These are phyloP conservation scores for Papiliotrema laurentii DNA, from an alignment of 1,284 basidiomycete genomes.

Conservation along the genomic window DNA sequence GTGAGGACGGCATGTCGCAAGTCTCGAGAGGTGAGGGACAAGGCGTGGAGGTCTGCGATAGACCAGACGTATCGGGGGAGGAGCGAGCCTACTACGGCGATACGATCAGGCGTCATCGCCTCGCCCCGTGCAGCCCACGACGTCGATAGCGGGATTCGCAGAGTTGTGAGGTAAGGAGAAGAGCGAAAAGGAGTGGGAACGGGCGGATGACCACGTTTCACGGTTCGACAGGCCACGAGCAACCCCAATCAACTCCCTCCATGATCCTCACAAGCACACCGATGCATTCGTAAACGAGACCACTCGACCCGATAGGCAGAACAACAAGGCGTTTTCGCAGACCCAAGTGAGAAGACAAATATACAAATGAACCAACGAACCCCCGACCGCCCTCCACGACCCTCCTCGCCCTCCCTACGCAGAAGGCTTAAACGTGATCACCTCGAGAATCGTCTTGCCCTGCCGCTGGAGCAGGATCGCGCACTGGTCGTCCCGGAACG, in stretches of 20 bases:
- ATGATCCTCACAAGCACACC: too few species aligned
- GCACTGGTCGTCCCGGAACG: conserved; percentile 69
- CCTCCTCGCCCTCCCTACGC: conserved; percentile 25
- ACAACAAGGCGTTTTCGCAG: too few species aligned
- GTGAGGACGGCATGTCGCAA: neutral
- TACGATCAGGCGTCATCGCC: neutral
- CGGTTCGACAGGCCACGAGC: too few species aligned
- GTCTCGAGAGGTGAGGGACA: neutral
- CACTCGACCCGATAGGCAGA: too few species aligned
- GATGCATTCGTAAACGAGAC: too few species aligned
- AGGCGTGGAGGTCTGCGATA: conserved; percentile 5
- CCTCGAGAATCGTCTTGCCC: conserved; percentile 84
- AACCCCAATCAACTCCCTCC: too few species aligned
- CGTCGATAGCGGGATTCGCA: neutral
- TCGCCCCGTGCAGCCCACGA: neutral
- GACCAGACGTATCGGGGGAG: conserved; percentile 1
- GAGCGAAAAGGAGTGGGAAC: too few species aligned
- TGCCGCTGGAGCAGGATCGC: conserved; percentile 77
- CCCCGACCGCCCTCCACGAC: neutral
- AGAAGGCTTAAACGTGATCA: conserved; percentile 51
- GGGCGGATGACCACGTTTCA: too few species aligned
- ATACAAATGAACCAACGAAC: neutral
- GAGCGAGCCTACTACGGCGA: neutral
- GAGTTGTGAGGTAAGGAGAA: neutral
- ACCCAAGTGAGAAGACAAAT: too few species aligned